Evolutionary conservation across 139 green algal species (phyloP), one percentile per base, ranked within the genome.

Genomic region (Yamagishiella unicocca): DNA sequence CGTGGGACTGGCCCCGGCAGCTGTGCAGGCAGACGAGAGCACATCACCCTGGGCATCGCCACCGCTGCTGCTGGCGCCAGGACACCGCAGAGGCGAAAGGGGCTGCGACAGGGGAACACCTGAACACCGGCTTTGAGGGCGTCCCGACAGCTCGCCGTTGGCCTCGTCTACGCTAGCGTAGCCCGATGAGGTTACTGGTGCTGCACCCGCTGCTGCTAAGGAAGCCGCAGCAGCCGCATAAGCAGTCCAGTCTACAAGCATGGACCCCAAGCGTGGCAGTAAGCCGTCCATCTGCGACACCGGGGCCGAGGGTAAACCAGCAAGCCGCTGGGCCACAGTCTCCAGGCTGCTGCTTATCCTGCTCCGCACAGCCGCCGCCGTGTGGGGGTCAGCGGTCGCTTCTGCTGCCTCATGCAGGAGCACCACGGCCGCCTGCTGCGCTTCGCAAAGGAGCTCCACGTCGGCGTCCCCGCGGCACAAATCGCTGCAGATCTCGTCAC

Each of bases 401-500:
- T 5, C 19, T 31, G 55, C 14, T 66, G 14, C 14, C 8, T 31
- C 21, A 29, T 19, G 55, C 62, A 42, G 29, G 7, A 75, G 22
- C 33, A 19, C 38, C 25, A 40, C 40, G 17, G 14, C 70, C 14
- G 35, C 38, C 40, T 78, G 40, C 9, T 55, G 70, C 38, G 25
- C 25, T 4, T 33, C 40, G 19, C 38, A 33, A 12, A 55, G 12
- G 25, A 78, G 22, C 2, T 58, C 40, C 70, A 22, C 12, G 10
- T 78, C 40, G 21, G 70, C 29, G 22, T 78, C 70, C 9, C 14
- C 40, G 33, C 42, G 70, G 40, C 70, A 24, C 8, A 78, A 2
- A 21, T 78, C 70, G 70, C 37, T 78, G 70, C 31, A 33, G 66
- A 31, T 31, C 12, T 80, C 72, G 43, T 80, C 72, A 25, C 72